Evolutionary conservation across 2,329 filamentous ascomycete genomes (phyloP), one percentile per base, ranked within the genome.

Genomic region (Colletotrichum tropicicola): DNA sequence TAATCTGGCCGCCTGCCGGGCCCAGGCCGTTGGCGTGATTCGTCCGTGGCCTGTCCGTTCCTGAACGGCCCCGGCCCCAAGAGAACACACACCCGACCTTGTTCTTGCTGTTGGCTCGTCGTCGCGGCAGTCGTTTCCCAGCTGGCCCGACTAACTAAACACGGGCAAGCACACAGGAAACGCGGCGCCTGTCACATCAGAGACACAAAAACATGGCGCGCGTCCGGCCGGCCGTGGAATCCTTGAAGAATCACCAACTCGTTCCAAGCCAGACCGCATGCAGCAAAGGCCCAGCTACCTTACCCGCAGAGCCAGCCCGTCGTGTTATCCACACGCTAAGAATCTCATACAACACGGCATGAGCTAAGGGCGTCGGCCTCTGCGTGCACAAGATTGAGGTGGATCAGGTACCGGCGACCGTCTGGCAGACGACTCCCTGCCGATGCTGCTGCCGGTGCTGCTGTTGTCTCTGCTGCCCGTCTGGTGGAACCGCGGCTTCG

Each of bases 371-470:
- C 30, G 19, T 44, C 37, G 59, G 28, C 25, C 17, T 44, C n/a
- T 19, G 52, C 41, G 59, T 35, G 32, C 52, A 19, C 59, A 43
- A 63, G 59, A 63, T 58, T 44, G 37, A 57, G 37, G 53, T 58
- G 59, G 59, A 49, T 37, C 30, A 30, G 35, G 30, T 39, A 39
- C 47, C 35, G 21, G 9, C 25, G 21, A 6, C 57, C 23, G 28
- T 54, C 13, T 35, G 28, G 5, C 21, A 47, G 39, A 43, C 55
- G 4, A 28, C 25, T 43, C 45, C 32, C 37, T 44, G 56, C 43
- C 28, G 15, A n/a, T 30, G 41, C 21, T 45, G 41, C 45, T 48
- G 41, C 41, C 17, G 41, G 8, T 19, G 27, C 45, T 19, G 45
- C 43, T 37, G n/a, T 41, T 41, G 49, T 28, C 35, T 41, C 35